Evolutionary conservation across 805 yeast species (phyloP).

Genomic region (Lachancea nothofagi): DNA sequence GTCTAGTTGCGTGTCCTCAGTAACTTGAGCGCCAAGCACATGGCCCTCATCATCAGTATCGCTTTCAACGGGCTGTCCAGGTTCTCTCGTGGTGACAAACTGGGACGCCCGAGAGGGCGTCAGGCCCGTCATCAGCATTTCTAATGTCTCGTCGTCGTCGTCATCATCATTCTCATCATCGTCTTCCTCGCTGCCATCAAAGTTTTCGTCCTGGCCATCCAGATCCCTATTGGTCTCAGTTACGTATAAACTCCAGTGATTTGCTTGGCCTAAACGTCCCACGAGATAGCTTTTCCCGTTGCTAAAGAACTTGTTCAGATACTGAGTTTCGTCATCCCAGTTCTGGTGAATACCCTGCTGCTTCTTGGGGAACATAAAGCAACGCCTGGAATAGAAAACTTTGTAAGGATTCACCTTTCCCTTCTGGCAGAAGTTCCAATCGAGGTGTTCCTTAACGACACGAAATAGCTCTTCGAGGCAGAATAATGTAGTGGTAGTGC

Average conservation of each 20-base stretch:
- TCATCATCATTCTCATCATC: slow-evolving; percentile 13
- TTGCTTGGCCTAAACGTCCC: slow-evolving; percentile 65
- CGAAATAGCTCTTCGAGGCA: slow-evolving; percentile 66
- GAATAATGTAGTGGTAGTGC: slow-evolving; percentile 84
- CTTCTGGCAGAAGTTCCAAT: slow-evolving; percentile 35
- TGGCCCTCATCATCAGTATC: slow-evolving; percentile 55
- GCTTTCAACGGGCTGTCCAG: slow-evolving; percentile 12
- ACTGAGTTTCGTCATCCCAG: slow-evolving; percentile 77
- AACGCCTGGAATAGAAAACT: slow-evolving; percentile 84
- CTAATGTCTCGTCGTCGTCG: slow-evolving; percentile 66
- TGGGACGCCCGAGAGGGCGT: slow-evolving; percentile 49
- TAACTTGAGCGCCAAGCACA: slow-evolving; percentile 62
- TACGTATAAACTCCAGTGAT: slow-evolving; percentile 86
- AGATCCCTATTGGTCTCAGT: slow-evolving; percentile 40
- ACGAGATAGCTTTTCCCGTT: slow-evolving; percentile 65
- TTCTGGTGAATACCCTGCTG: slow-evolving; percentile 76
- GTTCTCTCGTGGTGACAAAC: slow-evolving; percentile 49
- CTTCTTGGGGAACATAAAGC: slow-evolving; percentile 79
- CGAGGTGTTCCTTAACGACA: slow-evolving; percentile 38
- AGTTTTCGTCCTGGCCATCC: slow-evolving; percentile 32
- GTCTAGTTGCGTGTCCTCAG: slow-evolving; percentile 58
- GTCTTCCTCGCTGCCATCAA: slow-evolving; percentile 34
- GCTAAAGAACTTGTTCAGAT: slow-evolving; percentile 59
- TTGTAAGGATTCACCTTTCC: slow-evolving; percentile 43
- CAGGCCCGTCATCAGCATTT: slow-evolving; percentile 85